Evolutionary conservation across 1,139 yeast species (phyloP).

Genomic region (Arxiozyma heterogenica): DNA sequence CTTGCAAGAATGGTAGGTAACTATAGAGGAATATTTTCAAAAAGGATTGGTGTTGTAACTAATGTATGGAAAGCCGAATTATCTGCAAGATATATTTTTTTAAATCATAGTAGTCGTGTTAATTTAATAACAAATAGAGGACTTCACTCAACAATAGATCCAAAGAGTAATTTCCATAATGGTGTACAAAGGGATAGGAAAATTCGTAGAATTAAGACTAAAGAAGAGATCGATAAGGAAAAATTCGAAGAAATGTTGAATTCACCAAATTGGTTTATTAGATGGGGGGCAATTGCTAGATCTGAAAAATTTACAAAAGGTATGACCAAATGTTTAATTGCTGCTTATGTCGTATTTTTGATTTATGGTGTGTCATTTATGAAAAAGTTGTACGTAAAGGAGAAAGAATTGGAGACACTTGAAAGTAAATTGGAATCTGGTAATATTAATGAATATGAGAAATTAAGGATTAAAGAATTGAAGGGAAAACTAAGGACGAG

Average conservation of each 20-base stretch:
- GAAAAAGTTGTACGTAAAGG: constrained; percentile 58
- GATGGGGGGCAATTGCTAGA: constrained; percentile 42
- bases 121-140: neutral
- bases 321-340: constrained; percentile 47
- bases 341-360: constrained; percentile 47
- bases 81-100: neutral
- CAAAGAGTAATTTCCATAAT: neutral
- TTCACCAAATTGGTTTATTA: constrained; percentile 29
- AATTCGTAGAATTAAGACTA: neutral
- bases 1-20: neutral
- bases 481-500: constrained; percentile 42
- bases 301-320: constrained; percentile 39
- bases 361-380: constrained; percentile 57
- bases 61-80: neutral
- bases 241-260: constrained; percentile 29
- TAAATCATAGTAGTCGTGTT: neutral
- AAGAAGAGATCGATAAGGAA: constrained; percentile 27
- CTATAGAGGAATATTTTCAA: neutral
- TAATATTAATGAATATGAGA: constrained; percentile 48
- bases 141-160: neutral
- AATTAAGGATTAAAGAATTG: constrained; percentile 46
- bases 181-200: neutral
- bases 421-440: constrained; percentile 35
- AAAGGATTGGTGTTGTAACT: neutral
- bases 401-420: constrained; percentile 46